Evolutionary conservation across 805 yeast genomes (phyloP).

Genomic region (Saturnispora diversa): DNA sequence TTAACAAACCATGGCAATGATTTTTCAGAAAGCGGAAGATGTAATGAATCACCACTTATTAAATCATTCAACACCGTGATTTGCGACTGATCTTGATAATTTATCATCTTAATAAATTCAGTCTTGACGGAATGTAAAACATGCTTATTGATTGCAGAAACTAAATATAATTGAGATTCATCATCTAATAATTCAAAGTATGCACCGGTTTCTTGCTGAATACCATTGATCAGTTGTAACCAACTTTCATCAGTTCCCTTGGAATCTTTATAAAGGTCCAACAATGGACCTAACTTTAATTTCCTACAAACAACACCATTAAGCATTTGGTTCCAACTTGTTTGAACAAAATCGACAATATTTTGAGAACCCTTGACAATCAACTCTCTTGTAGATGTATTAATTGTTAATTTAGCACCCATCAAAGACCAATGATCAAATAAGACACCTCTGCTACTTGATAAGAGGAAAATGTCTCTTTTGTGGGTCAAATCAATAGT

Average conservation of each 20-base stretch:
- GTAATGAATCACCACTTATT: conserved; percentile 8
- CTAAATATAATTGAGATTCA: conserved; percentile 21
- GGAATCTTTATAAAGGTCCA: conserved; percentile 19
- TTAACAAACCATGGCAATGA: conserved; percentile 28
- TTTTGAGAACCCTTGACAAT: conserved; percentile 25
- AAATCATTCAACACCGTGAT: conserved; percentile 10
- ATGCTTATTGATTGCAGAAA: conserved; percentile 23
- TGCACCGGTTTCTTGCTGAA: conserved; percentile 26
- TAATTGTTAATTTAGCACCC: conserved; percentile 30
- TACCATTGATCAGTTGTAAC: conserved; percentile 6
- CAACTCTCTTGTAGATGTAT: conserved; percentile 21
- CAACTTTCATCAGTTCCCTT: conserved; percentile 1
- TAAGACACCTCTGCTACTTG: conserved; percentile 27
- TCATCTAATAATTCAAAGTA: conserved; percentile 25
- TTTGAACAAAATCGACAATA: conserved; percentile 28
- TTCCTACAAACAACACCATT: conserved; percentile 21
- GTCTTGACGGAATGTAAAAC: conserved; percentile 23
- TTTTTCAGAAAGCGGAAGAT: conserved; percentile 17
- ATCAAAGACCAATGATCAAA: conserved; percentile 30
- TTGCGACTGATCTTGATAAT: conserved; percentile 20
- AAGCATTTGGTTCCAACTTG: conserved; percentile 29
- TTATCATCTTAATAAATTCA: conserved; percentile 24
- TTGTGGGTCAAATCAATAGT: conserved; percentile 23
- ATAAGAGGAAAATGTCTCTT: conserved; percentile 27
- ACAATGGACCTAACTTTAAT: conserved; percentile 15